phyloP scores from a whole-genome alignment of 441 rosid genomes.

The Erysimum cheiri region DNA sequence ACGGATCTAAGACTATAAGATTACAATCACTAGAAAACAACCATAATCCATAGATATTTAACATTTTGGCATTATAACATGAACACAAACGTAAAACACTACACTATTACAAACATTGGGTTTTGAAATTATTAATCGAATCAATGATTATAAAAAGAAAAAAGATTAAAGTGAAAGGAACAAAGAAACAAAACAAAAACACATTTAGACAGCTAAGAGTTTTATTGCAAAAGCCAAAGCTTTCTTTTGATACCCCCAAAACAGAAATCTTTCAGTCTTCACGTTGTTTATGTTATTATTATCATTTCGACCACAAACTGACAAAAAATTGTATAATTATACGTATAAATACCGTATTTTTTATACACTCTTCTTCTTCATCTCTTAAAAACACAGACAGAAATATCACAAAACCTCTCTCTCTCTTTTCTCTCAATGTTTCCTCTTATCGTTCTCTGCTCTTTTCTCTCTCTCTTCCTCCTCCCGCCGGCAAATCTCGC shows the following conservation, averaged over 20 bases:
- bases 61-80: not conserved
- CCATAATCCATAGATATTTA: not conserved
- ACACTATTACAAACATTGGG: not conserved
- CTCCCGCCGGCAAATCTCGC: constrained; percentile 24
- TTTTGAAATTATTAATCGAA: not conserved
- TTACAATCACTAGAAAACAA: constrained; percentile 28
- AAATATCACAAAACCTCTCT: not conserved
- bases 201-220: constrained; percentile 44
- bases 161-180: constrained; percentile 15
- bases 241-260: constrained; percentile 25
- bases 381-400: constrained; percentile 22
- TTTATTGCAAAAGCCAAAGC: constrained; percentile 42
- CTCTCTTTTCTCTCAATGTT: constrained; percentile 35
- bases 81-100: not conserved
- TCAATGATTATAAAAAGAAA: not conserved
- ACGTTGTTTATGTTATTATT: constrained; percentile 39
- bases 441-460: constrained; percentile 24
- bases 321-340: constrained; percentile 29
- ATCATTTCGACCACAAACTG: constrained; percentile 32
- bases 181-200: constrained; percentile 38
- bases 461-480: constrained; percentile 42
- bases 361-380: constrained; percentile 33
- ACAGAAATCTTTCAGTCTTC: constrained; percentile 38
- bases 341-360: constrained; percentile 25
- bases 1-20: constrained; percentile 39